These are phyloP conservation scores for Coffea eugenioides DNA, from an alignment of 257 asterid genomes.

Conservation along the genomic window DNA sequence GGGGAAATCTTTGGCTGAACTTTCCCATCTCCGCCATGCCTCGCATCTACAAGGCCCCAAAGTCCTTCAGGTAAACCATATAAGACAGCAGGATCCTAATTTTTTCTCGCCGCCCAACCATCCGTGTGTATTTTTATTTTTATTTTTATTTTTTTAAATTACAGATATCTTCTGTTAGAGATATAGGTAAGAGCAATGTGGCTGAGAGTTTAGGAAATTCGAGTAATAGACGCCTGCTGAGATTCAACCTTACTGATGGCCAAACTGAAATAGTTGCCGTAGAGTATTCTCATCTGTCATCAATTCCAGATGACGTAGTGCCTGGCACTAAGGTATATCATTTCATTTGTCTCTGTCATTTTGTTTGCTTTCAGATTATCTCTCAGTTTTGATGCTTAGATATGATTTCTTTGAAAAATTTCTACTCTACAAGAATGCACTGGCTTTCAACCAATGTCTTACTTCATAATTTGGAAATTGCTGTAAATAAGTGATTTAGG, in stretches of 20 bases:
- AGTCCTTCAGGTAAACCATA: constrained; percentile 62
- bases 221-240: constrained; percentile 47
- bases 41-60: constrained; percentile 63
- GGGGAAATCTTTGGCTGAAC: constrained; percentile 64
- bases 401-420: too few relatives aligned
- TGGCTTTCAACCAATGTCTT: too few relatives aligned
- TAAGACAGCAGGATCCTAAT: neutral
- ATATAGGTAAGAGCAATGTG: constrained; percentile 55
- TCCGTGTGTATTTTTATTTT: neutral
- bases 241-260: constrained; percentile 83
- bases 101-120: too few relatives aligned
- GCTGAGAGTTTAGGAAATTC: constrained; percentile 57
- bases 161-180: constrained; percentile 64
- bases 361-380: too few relatives aligned
- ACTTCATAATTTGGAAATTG: too few relatives aligned
- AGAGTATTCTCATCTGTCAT: constrained; percentile 64
- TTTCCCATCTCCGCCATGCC: constrained; percentile 47
- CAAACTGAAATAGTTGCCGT: constrained; percentile 65
- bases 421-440: too few relatives aligned
- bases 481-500: too few relatives aligned
- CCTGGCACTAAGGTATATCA: constrained; percentile 82
- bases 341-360: neutral
- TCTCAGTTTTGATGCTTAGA: neutral
- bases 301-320: constrained; percentile 61
- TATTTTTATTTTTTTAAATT: neutral